These are phyloP conservation scores for Rhizopus sp. DNA, from an alignment of 371 early-diverging fungal species.

Conservation along the genomic window DNA sequence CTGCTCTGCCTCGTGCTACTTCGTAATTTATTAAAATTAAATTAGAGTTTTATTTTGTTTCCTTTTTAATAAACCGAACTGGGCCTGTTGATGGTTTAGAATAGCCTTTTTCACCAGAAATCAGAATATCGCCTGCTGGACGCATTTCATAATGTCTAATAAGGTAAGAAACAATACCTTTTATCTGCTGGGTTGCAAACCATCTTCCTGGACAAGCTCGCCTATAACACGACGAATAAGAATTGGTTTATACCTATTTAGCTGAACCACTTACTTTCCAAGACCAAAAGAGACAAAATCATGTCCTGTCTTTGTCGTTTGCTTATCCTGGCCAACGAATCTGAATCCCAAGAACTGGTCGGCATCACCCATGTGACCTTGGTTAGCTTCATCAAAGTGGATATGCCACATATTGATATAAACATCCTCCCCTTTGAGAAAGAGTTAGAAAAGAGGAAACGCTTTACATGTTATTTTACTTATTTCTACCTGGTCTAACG, in stretches of 20 bases:
- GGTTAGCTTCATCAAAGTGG: conserved; percentile 15
- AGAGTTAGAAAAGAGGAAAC: neutral
- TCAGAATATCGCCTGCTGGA: conserved; percentile 10
- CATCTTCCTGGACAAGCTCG: conserved; percentile 49
- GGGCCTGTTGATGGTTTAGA: neutral
- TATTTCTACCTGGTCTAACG: conserved; percentile 37
- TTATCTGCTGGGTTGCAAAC: conserved; percentile 31
- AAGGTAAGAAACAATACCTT: conserved; percentile 18
- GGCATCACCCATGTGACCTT: conserved; percentile 23
- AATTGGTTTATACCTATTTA: neutral
- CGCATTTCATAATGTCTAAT: conserved; percentile 19
- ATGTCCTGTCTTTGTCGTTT: conserved; percentile 34
- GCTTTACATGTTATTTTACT: neutral
- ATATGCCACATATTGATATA: conserved; percentile 31
- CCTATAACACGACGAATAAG: conserved; percentile 3
- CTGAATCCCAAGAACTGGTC: conserved; percentile 47
- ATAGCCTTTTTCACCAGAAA: neutral
- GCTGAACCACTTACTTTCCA: conserved; percentile 40
- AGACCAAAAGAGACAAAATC: conserved; percentile 54
- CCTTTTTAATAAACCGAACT: conserved; percentile 7
- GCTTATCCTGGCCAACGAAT: conserved; percentile 40
- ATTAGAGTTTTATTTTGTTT: too few species aligned
- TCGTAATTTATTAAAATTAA: too few species aligned
- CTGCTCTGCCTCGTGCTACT: neutral
- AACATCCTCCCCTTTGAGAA: conserved; percentile 29